These are phyloP conservation scores for Hyparrhenia diplandra DNA, from an alignment of 176 grass and related monocot species.

Conservation along the genomic window DNA sequence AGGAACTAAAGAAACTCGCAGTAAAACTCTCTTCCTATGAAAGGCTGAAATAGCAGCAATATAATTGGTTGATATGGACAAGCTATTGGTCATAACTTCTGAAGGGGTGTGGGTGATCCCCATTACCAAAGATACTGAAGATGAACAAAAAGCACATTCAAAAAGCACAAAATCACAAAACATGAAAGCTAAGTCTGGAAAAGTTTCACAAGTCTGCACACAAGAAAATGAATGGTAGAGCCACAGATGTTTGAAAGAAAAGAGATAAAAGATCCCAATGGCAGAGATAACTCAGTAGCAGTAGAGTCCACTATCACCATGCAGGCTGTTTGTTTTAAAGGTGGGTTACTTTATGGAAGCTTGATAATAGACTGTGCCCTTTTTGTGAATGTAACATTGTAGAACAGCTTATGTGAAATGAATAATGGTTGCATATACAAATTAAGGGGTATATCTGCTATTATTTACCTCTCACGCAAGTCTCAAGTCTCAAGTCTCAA, in stretches of 20 bases:
- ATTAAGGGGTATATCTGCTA: neutral
- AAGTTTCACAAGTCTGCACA: neutral
- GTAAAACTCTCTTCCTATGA: neutral
- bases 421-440: neutral
- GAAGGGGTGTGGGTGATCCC: neutral
- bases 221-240: neutral
- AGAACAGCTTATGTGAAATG: neutral
- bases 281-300: neutral
- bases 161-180: neutral
- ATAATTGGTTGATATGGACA: neutral
- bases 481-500: neutral
- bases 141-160: neutral
- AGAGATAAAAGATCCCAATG: neutral
- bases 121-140: neutral
- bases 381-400: neutral
- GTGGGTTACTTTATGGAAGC: neutral
- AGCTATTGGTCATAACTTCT: constrained; percentile 8
- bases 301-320: neutral
- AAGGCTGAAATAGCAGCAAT: neutral
- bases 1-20: neutral
- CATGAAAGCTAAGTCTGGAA: neutral
- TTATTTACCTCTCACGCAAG: neutral
- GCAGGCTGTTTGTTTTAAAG: neutral
- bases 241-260: neutral
- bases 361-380: neutral